phyloP scores from a whole-genome alignment of 2,329 filamentous ascomycete species.

The Xylaria multiplex region DNA sequence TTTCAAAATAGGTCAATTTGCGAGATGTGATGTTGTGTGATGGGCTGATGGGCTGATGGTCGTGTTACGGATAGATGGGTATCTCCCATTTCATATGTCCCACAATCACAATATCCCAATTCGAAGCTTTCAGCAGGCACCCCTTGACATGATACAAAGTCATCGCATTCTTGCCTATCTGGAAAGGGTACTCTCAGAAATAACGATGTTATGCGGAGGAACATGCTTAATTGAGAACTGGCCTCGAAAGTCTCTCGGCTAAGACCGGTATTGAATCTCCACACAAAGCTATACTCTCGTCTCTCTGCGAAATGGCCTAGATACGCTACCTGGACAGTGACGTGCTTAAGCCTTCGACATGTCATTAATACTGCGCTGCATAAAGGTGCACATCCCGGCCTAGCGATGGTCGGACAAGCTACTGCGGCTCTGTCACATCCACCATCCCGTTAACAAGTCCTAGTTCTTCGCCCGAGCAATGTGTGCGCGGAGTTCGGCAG shows the following conservation, averaged over 20 bases:
- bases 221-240: slow-evolving; percentile 29
- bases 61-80: slow-evolving; percentile 10
- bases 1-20: slow-evolving; percentile 10
- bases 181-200: slow-evolving; percentile 29
- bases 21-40: slow-evolving; percentile 11
- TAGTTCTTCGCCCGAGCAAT: slow-evolving; percentile 30
- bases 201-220: slow-evolving; percentile 25
- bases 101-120: slow-evolving; percentile 13
- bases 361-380: slow-evolving; percentile 25
- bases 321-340: neutral
- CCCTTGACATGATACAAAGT: slow-evolving; percentile 18
- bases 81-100: slow-evolving; percentile 16
- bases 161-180: slow-evolving; percentile 19
- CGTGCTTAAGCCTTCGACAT: slow-evolving; percentile 11
- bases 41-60: slow-evolving; percentile 12
- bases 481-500: slow-evolving; percentile 19
- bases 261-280: slow-evolving; percentile 20
- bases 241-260: slow-evolving; percentile 20
- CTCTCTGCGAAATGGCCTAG: neutral
- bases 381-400: slow-evolving; percentile 19
- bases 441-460: slow-evolving; percentile 24
- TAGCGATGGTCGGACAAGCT: slow-evolving; percentile 29
- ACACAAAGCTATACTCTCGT: slow-evolving; percentile 10
- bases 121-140: slow-evolving; percentile 10
- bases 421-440: slow-evolving; percentile 39